Evolutionary conservation across 1,284 basidiomycete species (phyloP), one percentile per base, ranked within the genome.

Genomic region (Athelia psychrophila): DNA sequence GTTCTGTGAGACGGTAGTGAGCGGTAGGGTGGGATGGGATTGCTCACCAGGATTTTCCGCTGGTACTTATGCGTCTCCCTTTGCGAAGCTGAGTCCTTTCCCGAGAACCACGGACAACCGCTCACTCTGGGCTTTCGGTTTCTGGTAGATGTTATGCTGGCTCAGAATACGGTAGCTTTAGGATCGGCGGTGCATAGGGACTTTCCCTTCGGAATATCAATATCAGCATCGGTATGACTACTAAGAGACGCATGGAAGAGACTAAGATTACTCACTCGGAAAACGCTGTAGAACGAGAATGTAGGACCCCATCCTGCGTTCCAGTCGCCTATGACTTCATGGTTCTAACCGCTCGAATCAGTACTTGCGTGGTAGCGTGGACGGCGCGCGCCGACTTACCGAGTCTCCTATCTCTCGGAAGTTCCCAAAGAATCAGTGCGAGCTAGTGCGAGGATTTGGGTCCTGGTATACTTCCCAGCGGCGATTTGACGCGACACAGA

Each of bases 91-190:
- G 10, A 10, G 10, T 23, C 44, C 44, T 46, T 23, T 46, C 24
- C 44, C 44, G 24, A 46, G 22, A 23, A 46, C 23, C 16, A 23
- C 6, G 15, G 44, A 8, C 19, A 46, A 27, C 16, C 25, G 9
- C 16, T n/a, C 19, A 8, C 44, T 8, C 16, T 16, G 15, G 10
- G 10, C 24, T 19, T 6, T 30, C 8, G 52, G 52, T 45, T 51
- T 54, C 42, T 45, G 18, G 30, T 47, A 54, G 18, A 10, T 35
- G 24, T 48, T 22, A 3, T 38, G 18, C 32, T 51, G 40, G 44
- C 15, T 19, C 2, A 54, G 44, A 30, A 54, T 40, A 27, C 50
- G 52, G 18, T 30, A 6, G 52, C 52, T 51, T 33, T 50, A 3
- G 32, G 19, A 33, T 54, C 52, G 15, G 20, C 44, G 12, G 44